phyloP scores from a whole-genome alignment of 2,329 filamentous ascomycete genomes.

The Exophiala lecanii-corni region DNA sequence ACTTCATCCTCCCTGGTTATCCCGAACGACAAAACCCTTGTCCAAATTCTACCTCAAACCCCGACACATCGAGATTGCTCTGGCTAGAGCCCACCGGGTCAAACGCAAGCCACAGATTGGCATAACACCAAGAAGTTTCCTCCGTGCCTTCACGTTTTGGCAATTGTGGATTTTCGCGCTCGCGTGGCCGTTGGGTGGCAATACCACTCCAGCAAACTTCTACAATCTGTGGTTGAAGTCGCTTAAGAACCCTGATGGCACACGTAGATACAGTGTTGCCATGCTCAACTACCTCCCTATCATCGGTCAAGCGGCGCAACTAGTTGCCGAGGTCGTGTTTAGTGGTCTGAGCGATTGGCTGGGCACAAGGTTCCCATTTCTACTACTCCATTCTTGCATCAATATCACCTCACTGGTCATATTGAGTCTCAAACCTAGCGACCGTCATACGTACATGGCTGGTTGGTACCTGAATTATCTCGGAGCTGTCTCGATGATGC shows the following conservation, averaged over 20 bases:
- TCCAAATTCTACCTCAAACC: constrained; percentile 39
- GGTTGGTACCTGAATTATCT: constrained; percentile 20
- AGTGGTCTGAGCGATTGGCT: constrained; percentile 57
- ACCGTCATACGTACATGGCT: constrained; percentile 16
- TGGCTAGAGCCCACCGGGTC: constrained; percentile 36
- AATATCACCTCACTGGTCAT: constrained; percentile 14
- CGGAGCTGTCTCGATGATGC: constrained; percentile 1
- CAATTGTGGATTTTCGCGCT: constrained; percentile 42
- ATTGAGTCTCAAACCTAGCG: constrained; percentile 12
- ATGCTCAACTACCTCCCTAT: constrained; percentile 48
- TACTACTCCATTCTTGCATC: constrained; percentile 46
- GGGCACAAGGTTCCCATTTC: constrained; percentile 54
- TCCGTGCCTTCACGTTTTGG: constrained; percentile 43
- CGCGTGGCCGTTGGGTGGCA: constrained; percentile 46
- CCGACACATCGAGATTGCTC: constrained; percentile 40
- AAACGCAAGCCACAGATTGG: constrained; percentile 38
- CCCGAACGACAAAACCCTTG: constrained; percentile 34
- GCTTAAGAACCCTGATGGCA: constrained; percentile 35
- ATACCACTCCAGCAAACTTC: constrained; percentile 22
- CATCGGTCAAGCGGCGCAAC: constrained; percentile 44
- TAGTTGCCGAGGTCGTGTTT: constrained; percentile 51
- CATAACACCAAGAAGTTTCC: constrained; percentile 43
- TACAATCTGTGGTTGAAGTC: constrained; percentile 40
- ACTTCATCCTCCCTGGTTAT: constrained; percentile 36
- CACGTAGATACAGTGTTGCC: constrained; percentile 38